A percentile compares a stretch with the other conserved stretches of the same genome.
phyloP scores from a whole-genome alignment of 495 filamentous ascomycete genomes.

The Xylaria curta region DNA sequence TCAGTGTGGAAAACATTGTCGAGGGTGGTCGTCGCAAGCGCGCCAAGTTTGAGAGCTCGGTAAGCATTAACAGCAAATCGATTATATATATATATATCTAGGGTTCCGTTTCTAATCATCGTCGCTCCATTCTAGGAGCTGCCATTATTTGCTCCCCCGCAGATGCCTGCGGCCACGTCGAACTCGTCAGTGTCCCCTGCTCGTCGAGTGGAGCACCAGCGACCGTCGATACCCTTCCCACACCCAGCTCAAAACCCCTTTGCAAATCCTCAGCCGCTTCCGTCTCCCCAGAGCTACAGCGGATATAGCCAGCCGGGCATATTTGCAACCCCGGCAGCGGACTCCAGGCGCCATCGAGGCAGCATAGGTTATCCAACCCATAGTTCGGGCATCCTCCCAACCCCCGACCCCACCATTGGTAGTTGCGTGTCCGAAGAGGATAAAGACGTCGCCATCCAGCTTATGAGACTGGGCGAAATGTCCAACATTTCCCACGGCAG shows the following conservation, averaged over 20 bases:
- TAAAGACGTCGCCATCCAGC: slow-evolving; percentile 94
- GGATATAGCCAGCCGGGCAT: slow-evolving; percentile 50
- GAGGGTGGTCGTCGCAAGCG: slow-evolving; percentile 94
- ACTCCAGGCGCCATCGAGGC: slow-evolving; percentile 70
- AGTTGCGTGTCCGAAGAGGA: slow-evolving; percentile 98
- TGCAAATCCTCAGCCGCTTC: slow-evolving; percentile 71
- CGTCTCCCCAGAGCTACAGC: slow-evolving; percentile 78
- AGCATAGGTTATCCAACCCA: slow-evolving; percentile 59
- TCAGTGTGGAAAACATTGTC: slow-evolving; percentile 96
- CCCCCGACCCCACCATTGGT: slow-evolving; percentile 90
- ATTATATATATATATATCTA: too few relatives aligned
- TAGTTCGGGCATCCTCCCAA: slow-evolving; percentile 69
- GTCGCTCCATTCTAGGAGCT: slow-evolving; percentile 70
- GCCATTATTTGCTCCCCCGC: slow-evolving; percentile 90
- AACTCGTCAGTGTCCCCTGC: slow-evolving; percentile 93
- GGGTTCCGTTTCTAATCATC: slow-evolving; percentile 26
- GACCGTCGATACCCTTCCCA: slow-evolving; percentile 69
- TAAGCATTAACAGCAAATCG: slow-evolving; percentile 56
- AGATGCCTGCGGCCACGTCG: slow-evolving; percentile 86
- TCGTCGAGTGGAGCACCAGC: slow-evolving; percentile 67
- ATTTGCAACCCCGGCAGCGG: slow-evolving; percentile 64
- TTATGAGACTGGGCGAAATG: slow-evolving; percentile 93
- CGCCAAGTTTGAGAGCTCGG: slow-evolving; percentile 96
- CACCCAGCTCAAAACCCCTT: slow-evolving; percentile 75
- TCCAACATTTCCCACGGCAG: slow-evolving; percentile 88